Conservation (phyloP, 495 filamentous ascomycete genomes). For the Diplogelasinospora grovesii region DNA sequence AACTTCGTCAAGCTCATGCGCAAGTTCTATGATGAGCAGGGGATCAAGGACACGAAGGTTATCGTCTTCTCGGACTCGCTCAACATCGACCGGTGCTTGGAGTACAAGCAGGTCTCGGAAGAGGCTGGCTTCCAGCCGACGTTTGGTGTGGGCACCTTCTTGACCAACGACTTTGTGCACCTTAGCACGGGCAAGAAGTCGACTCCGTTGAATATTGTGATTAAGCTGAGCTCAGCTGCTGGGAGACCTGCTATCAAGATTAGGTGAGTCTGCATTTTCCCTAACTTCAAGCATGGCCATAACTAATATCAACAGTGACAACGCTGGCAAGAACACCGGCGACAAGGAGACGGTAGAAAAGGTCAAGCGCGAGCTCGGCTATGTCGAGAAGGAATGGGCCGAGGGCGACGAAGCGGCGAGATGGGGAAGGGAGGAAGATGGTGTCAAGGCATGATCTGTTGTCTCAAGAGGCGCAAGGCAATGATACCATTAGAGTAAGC, state of each 20-base stretch:
- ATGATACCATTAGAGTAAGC: too few species aligned
- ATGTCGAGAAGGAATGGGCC: constrained; percentile 76
- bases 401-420: constrained; percentile 76
- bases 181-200: constrained; percentile 69
- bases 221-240: constrained; percentile 81
- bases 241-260: constrained; percentile 89
- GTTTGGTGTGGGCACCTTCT: constrained; percentile 91
- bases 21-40: constrained; percentile 71
- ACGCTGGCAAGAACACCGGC: constrained; percentile 93
- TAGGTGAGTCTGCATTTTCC: constrained; percentile 38
- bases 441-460: constrained; percentile 10
- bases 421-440: constrained; percentile 52
- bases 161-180: constrained; percentile 86
- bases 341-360: constrained; percentile 68
- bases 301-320: constrained; percentile 52
- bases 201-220: constrained; percentile 92
- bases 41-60: constrained; percentile 75
- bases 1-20: constrained; percentile 77
- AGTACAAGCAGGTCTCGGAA: constrained; percentile 79
- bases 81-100: constrained; percentile 81
- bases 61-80: constrained; percentile 98
- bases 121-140: constrained; percentile 71
- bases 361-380: constrained; percentile 81
- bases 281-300: background rate
- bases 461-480: too few species aligned